Conservation (phyloP, 2,329 filamentous ascomycete genomes). For the Beauveria scarabaeidicola region DNA sequence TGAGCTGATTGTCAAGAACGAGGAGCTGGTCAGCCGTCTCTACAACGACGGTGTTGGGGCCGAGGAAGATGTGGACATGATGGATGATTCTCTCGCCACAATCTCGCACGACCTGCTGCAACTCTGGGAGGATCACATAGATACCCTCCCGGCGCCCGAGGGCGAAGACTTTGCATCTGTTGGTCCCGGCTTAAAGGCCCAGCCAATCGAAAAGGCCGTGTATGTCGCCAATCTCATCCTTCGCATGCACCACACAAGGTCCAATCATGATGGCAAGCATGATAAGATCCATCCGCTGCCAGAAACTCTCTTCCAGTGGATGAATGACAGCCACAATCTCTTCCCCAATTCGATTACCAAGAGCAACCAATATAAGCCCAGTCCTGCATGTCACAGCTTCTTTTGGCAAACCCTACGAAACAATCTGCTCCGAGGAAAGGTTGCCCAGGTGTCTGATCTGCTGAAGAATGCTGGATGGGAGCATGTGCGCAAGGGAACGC, state of each 20-base stretch:
- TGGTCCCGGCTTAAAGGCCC: slow-evolving; percentile 53
- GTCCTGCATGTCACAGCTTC: slow-evolving; percentile 64
- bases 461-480: slow-evolving; percentile 72
- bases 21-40: slow-evolving; percentile 57
- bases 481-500: slow-evolving; percentile 59
- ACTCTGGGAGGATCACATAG: slow-evolving; percentile 48
- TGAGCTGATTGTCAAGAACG: slow-evolving; percentile 65
- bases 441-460: slow-evolving; percentile 57
- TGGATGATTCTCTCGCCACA: slow-evolving; percentile 48
- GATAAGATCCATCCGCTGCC: slow-evolving; percentile 52
- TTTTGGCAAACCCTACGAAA: slow-evolving; percentile 85
- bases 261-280: slow-evolving; percentile 28
- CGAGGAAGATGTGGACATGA: slow-evolving; percentile 45
- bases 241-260: slow-evolving; percentile 63
- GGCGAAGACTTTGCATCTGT: slow-evolving; percentile 53
- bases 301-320: slow-evolving; percentile 74
- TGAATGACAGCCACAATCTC: slow-evolving; percentile 65
- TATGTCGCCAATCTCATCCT: slow-evolving; percentile 73
- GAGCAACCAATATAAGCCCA: slow-evolving; percentile 56
- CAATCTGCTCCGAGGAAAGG: slow-evolving; percentile 65
- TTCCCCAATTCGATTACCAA: slow-evolving; percentile 59
- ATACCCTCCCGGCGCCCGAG: slow-evolving; percentile 38
- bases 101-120: slow-evolving; percentile 42
- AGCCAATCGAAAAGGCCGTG: slow-evolving; percentile 64
- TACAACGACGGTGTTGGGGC: slow-evolving; percentile 54